Evolutionary conservation across 129 eudicot species (phyloP).

Genomic region (Helichrysum umbraculigerum): DNA sequence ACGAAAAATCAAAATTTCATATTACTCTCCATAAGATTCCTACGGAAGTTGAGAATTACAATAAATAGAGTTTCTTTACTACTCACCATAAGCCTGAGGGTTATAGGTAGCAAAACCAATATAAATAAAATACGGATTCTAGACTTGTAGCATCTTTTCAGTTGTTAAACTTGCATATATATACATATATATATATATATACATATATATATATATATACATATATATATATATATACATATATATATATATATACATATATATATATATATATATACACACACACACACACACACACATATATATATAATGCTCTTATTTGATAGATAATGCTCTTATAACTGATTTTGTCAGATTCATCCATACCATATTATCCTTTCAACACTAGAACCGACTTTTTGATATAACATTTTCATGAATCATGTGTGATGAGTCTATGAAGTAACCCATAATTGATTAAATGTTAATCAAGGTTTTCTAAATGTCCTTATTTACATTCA

Average conservation of each 20-base stretch:
- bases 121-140: not conserved
- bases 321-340: constrained; percentile 17
- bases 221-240: too few relatives aligned
- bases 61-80: not conserved
- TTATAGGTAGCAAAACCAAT: not conserved
- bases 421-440: not conserved
- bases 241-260: too few relatives aligned
- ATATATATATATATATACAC: too few relatives aligned
- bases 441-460: constrained; percentile 5
- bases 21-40: not conserved
- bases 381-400: not conserved
- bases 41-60: not conserved
- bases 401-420: not conserved
- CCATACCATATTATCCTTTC: not conserved
- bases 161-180: not conserved
- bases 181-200: too few relatives aligned
- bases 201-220: too few relatives aligned
- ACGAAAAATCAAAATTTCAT: constrained; percentile 1
- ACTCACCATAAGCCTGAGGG: not conserved
- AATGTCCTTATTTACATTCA: constrained; percentile 8
- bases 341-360: not conserved
- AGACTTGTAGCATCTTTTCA: not conserved
- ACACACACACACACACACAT: too few relatives aligned
- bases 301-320: too few relatives aligned
- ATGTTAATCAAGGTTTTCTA: constrained; percentile 17